phyloP scores from a whole-genome alignment of 2,329 filamentous ascomycete genomes.

The Diaporthe citriasiana region DNA sequence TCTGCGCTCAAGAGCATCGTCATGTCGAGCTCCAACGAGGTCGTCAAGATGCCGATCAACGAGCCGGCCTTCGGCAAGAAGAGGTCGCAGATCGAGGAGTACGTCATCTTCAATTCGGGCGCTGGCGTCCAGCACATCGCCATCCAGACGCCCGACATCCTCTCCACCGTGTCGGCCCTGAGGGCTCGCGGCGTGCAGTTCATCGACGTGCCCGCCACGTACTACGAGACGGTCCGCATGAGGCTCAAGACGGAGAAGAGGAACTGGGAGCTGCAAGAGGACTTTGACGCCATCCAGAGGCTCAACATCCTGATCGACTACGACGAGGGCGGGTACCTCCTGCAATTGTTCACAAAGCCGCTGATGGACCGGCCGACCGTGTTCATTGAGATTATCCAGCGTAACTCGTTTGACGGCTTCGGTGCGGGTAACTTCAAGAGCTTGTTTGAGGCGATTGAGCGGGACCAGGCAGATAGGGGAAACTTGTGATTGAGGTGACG shows the following conservation, averaged over 20 bases:
- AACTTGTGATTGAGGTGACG: conserved; percentile 72
- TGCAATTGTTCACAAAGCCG: conserved; percentile 85
- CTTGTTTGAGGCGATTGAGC: conserved; percentile 93
- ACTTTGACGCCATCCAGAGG: conserved; percentile 81
- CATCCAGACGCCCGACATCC: conserved; percentile 84
- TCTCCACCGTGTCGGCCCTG: conserved; percentile 81
- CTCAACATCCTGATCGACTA: conserved; percentile 96
- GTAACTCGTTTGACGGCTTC: conserved; percentile 91
- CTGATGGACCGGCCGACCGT: conserved; percentile 95
- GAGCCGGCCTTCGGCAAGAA: conserved; percentile 92
- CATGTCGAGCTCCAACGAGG: conserved; percentile 83
- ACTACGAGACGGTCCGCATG: conserved; percentile 83
- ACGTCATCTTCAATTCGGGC: conserved; percentile 89
- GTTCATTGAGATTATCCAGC: conserved; percentile 96
- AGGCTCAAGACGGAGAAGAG: conserved; percentile 76
- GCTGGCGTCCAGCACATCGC: conserved; percentile 95
- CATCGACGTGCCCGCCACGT: conserved; percentile 88
- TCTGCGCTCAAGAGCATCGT: conserved; percentile 90
- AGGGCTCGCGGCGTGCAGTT: conserved; percentile 93
- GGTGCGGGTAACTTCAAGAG: conserved; percentile 97
- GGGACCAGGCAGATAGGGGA: conserved; percentile 88
- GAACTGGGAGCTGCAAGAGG: conserved; percentile 78
- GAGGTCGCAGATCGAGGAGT: conserved; percentile 95
- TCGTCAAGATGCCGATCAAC: conserved; percentile 99
- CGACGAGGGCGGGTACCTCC: conserved; percentile 89